phyloP scores from a whole-genome alignment of 2,329 filamentous ascomycete species.

The Calcarisporium arbuscula region DNA sequence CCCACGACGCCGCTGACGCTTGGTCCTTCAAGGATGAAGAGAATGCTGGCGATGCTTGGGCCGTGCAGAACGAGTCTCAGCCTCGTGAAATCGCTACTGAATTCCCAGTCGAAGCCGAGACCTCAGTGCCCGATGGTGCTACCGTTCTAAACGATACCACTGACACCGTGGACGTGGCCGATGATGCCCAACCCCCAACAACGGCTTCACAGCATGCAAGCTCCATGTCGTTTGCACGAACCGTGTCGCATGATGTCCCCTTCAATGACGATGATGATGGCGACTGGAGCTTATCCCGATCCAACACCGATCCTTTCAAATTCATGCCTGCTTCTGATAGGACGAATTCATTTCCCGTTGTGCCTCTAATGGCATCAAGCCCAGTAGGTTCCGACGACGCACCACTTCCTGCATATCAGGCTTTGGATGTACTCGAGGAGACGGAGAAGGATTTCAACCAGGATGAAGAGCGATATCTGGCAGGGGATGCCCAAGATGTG shows the following conservation, averaged over 20 bases:
- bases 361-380: constrained; percentile 39
- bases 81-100: no score
- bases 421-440: constrained; percentile 46
- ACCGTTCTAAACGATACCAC: background rate
- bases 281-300: constrained; percentile 49
- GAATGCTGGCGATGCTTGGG: constrained; percentile 17
- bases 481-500: constrained; percentile 9
- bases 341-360: constrained; percentile 57
- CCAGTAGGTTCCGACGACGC: constrained; percentile 26
- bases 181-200: constrained; percentile 11
- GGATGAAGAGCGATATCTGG: constrained; percentile 30
- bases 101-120: no score
- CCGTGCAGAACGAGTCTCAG: no score
- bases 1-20: constrained; percentile 10
- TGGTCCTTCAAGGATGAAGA: constrained; percentile 16
- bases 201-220: constrained; percentile 48
- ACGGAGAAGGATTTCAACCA: constrained; percentile 41
- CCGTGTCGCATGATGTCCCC: constrained; percentile 55
- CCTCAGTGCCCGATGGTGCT: constrained; percentile 8
- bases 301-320: constrained; percentile 50
- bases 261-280: constrained; percentile 53
- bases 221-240: constrained; percentile 57
- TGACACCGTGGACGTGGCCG: constrained; percentile 3
- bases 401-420: constrained; percentile 42
- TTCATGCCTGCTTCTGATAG: constrained; percentile 52